A percentile compares a stretch with the other conserved stretches of the same genome.
Evolutionary conservation across 2,329 filamentous ascomycete species (phyloP).

Genomic region (Conoideocrella luteorostrata): DNA sequence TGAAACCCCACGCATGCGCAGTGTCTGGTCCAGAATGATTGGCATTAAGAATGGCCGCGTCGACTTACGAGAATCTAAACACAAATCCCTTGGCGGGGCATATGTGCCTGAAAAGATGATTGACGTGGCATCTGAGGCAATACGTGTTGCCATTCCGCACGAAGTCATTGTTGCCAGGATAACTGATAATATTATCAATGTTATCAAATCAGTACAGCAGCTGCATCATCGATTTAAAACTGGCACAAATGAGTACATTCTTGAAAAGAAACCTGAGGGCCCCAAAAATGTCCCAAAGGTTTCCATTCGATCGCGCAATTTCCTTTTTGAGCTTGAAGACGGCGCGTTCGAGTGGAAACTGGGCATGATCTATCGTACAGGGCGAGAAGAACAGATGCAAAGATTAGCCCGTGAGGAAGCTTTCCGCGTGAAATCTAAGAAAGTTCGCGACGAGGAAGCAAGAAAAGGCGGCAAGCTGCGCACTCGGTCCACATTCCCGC

Average conservation of each 20-base stretch:
- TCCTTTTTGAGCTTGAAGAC: slow-evolving; percentile 91
- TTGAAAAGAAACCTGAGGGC: slow-evolving; percentile 76
- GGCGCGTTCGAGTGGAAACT: slow-evolving; percentile 97
- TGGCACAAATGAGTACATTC: slow-evolving; percentile 78
- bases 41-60: slow-evolving; percentile 76
- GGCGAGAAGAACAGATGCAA: slow-evolving; percentile 83
- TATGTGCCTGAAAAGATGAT: slow-evolving; percentile 71
- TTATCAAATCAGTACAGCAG: slow-evolving; percentile 79
- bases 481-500: slow-evolving; percentile 45
- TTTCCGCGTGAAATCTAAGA: slow-evolving; percentile 80
- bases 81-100: slow-evolving; percentile 53
- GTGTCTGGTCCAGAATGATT: slow-evolving; percentile 79
- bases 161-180: slow-evolving; percentile 84
- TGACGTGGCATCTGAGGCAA: slow-evolving; percentile 77
- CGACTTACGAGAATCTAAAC: slow-evolving; percentile 71
- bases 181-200: slow-evolving; percentile 89
- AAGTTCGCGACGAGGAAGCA: slow-evolving; percentile 65
- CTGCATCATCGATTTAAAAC: slow-evolving; percentile 90
- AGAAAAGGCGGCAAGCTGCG: slow-evolving; percentile 47
- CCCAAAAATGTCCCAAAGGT: slow-evolving; percentile 84
- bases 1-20: slow-evolving; percentile 74
- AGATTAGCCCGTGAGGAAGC: slow-evolving; percentile 84
- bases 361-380: slow-evolving; percentile 85
- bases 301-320: slow-evolving; percentile 70
- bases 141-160: slow-evolving; percentile 83